Conservation (phyloP, 2,329 filamentous ascomycete genomes). For the Talaromyces sp. region DNA sequence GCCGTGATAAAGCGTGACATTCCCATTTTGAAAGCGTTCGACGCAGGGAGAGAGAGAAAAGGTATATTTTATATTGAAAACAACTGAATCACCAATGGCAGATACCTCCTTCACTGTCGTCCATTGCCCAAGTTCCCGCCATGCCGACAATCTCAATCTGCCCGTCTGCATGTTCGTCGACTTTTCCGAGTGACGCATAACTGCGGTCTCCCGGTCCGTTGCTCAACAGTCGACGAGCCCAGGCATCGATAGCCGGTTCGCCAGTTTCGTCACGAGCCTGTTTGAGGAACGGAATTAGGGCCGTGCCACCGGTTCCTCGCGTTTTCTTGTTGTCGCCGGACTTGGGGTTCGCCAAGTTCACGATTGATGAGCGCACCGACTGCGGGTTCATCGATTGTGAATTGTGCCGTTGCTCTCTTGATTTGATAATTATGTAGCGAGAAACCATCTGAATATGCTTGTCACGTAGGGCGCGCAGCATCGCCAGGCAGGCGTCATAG, state of each 20-base stretch:
- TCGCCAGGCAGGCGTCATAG: conserved; percentile 84
- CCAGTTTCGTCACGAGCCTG: conserved; percentile 95
- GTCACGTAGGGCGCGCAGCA: conserved; percentile 74
- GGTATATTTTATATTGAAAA: background rate
- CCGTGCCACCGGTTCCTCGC: conserved; percentile 87
- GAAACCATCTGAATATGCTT: conserved; percentile 96
- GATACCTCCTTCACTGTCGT: conserved; percentile 67
- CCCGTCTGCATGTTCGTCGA: conserved; percentile 51
- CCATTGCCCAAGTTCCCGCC: conserved; percentile 83
- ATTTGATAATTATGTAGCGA: conserved; percentile 89
- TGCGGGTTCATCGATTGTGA: conserved; percentile 57
- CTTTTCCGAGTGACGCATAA: conserved; percentile 46
- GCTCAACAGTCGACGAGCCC: conserved; percentile 56
- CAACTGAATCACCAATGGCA: conserved; percentile 46
- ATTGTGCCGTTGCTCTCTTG: conserved; percentile 65
- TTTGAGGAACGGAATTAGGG: conserved; percentile 91
- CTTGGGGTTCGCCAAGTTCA: conserved; percentile 52
- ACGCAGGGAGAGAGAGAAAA: background rate
- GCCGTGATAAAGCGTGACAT: background rate
- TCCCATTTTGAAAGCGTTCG: background rate
- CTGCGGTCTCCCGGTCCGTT: conserved; percentile 41
- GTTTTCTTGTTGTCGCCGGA: conserved; percentile 56
- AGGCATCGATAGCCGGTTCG: conserved; percentile 74
- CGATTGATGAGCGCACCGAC: conserved; percentile 27
- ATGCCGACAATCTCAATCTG: conserved; percentile 63